A percentile compares a stretch with the other conserved stretches of the same genome.
Evolutionary conservation across 1,139 yeast species (phyloP).

Genomic region (Suhomyces panamericanus): DNA sequence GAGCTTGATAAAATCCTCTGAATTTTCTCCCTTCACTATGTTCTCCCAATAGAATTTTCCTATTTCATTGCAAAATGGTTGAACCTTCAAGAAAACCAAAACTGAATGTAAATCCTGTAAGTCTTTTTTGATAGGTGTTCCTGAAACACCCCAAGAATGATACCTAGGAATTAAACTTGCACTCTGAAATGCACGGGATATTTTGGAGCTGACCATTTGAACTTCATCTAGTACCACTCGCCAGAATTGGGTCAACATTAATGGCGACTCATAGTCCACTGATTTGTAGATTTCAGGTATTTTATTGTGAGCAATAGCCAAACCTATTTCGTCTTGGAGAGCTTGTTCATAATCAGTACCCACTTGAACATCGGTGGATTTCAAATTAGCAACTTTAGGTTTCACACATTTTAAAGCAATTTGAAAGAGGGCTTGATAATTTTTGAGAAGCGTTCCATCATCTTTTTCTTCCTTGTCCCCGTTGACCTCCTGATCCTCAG

Average conservation of each 20-base stretch:
- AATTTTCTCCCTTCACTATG: slow-evolving; percentile 20
- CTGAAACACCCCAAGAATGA: slow-evolving; percentile 97
- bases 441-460: slow-evolving; percentile 19
- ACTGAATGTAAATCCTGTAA: slow-evolving; percentile 70
- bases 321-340: slow-evolving; percentile 36
- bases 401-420: slow-evolving; percentile 27
- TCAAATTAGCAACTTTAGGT: slow-evolving; percentile 32
- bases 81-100: slow-evolving; percentile 60
- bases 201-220: slow-evolving; percentile 81
- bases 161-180: slow-evolving; percentile 77
- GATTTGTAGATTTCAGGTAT: slow-evolving; percentile 26
- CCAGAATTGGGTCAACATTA: slow-evolving; percentile 85
- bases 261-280: slow-evolving; percentile 71
- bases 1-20: slow-evolving; percentile 45
- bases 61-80: slow-evolving; percentile 56
- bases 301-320: slow-evolving; percentile 35
- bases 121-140: slow-evolving; percentile 79
- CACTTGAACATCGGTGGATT: slow-evolving; percentile 22
- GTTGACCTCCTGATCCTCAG: neutral
- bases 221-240: slow-evolving; percentile 90
- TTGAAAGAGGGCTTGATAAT: slow-evolving; percentile 33
- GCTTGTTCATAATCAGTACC: slow-evolving; percentile 40
- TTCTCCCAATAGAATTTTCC: slow-evolving; percentile 44
- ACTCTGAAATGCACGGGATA: slow-evolving; percentile 75
- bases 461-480: slow-evolving; percentile 1